phyloP scores from a whole-genome alignment of 1,284 basidiomycete species.

The Cystobasidium pallidum region DNA sequence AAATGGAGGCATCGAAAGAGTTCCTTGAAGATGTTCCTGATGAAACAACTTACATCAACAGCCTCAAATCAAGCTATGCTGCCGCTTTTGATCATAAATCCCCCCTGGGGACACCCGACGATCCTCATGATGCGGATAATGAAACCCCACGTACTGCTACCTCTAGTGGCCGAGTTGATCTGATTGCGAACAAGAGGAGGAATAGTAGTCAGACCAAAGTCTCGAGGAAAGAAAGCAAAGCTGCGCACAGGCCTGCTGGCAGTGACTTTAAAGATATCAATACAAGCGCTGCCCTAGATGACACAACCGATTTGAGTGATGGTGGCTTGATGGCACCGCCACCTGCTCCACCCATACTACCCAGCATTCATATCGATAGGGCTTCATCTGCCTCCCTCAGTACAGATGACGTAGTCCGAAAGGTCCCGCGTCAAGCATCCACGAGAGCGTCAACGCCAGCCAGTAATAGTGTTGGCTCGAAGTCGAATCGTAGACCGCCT shows the following conservation, averaged over 20 bases:
- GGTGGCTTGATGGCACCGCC: not conserved
- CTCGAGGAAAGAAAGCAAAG: not conserved
- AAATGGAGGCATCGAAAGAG: conserved; percentile 39
- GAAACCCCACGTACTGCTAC: conserved; percentile 11
- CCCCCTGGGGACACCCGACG: conserved; percentile 17
- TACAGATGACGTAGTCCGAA: not conserved
- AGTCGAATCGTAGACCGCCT: conserved; percentile 3
- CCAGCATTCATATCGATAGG: conserved; percentile 37
- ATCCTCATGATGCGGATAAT: conserved; percentile 26
- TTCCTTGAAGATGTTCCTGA: conserved; percentile 32
- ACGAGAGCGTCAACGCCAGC: conserved; percentile 21
- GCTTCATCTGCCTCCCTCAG: conserved; percentile 31
- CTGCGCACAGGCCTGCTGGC: not conserved
- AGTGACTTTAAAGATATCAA: not conserved
- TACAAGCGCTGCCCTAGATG: not conserved
- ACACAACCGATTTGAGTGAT: conserved; percentile 23
- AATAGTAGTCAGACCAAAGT: not conserved
- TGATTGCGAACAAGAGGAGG: not conserved
- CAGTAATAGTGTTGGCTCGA: not conserved
- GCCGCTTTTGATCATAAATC: conserved; percentile 12
- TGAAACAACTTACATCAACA: conserved; percentile 8
- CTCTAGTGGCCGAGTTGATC: not conserved
- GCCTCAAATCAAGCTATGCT: conserved; percentile 18
- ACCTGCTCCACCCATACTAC: conserved; percentile 17
- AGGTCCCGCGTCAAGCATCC: conserved; percentile 2